These are phyloP conservation scores for Silene coronaria DNA, from an alignment of 179 eudicot genomes.

Conservation along the genomic window DNA sequence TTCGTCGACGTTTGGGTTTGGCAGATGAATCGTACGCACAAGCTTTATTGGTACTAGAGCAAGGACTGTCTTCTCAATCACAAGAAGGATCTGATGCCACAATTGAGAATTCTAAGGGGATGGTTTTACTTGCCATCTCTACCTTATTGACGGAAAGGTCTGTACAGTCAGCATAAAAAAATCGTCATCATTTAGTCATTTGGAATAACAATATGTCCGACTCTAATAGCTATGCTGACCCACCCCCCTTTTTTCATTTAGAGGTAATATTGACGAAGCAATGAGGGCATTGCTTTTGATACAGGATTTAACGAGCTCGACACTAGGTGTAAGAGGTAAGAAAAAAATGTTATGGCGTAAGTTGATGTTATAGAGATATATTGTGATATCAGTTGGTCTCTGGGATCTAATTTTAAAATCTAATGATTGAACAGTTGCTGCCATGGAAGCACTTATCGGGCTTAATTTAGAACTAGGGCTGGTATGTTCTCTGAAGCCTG, in stretches of 20 bases:
- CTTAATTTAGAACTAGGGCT: slow-evolving; percentile 64
- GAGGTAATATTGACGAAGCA: slow-evolving; percentile 66
- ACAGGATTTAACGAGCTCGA: slow-evolving; percentile 47
- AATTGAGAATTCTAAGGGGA: slow-evolving; percentile 56
- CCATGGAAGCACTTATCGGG: slow-evolving; percentile 77
- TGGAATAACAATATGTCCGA: neutral
- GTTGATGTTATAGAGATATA: neutral
- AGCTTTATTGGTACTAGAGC: slow-evolving; percentile 72
- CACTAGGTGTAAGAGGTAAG: slow-evolving; percentile 62
- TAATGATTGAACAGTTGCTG: slow-evolving; percentile 58
- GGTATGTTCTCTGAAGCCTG: slow-evolving; percentile 32
- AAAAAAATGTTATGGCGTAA: neutral
- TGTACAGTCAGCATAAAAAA: neutral
- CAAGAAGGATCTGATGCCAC: slow-evolving; percentile 36
- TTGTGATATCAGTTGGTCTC: neutral
- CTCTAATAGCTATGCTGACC: slow-evolving; percentile 1
- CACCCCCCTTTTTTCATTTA: slow-evolving; percentile 20
- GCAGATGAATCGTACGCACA: slow-evolving; percentile 73
- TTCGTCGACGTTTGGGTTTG: slow-evolving; percentile 8
- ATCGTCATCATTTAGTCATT: neutral
- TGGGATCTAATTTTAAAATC: neutral
- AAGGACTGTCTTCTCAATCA: slow-evolving; percentile 55
- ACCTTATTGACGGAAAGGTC: slow-evolving; percentile 73
- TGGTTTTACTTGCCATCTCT: slow-evolving; percentile 71
- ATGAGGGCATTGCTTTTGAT: slow-evolving; percentile 57